Evolutionary conservation across 2,329 filamentous ascomycete species (phyloP).

Genomic region (Xylariaceae sp.): DNA sequence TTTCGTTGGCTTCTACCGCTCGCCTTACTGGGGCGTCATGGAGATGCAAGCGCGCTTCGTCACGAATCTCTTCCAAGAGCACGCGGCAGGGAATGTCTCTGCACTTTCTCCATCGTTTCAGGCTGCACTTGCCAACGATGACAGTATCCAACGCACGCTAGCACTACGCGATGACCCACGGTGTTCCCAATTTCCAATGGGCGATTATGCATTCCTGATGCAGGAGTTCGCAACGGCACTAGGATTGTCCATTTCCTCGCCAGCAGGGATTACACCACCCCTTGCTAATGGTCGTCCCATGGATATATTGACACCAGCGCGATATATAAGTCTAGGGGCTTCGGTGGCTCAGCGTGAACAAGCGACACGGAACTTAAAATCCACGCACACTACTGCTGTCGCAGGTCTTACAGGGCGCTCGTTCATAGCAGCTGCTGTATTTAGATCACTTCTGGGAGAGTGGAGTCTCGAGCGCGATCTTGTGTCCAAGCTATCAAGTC

Average conservation of each 20-base stretch:
- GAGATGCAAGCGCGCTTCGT: constrained; percentile 83
- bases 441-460: constrained; percentile 71
- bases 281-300: constrained; percentile 51
- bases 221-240: constrained; percentile 71
- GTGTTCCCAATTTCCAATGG: constrained; percentile 79
- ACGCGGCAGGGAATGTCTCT: constrained; percentile 9
- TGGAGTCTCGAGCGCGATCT: constrained; percentile 71
- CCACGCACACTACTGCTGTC: constrained; percentile 52
- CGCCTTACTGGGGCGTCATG: constrained; percentile 86
- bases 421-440: constrained; percentile 71
- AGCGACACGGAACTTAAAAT: constrained; percentile 51
- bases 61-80: constrained; percentile 43
- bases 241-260: constrained; percentile 53
- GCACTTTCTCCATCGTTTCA: constrained; percentile 41
- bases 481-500: constrained; percentile 58
- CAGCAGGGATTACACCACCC: constrained; percentile 42
- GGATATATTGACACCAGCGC: constrained; percentile 62
- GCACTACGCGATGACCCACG: constrained; percentile 59
- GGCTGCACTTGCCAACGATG: constrained; percentile 52
- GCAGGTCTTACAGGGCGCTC: constrained; percentile 51
- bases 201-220: constrained; percentile 79
- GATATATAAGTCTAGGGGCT: constrained; percentile 54
- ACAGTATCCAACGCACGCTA: constrained; percentile 54
- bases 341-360: constrained; percentile 48
- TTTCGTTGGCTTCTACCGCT: constrained; percentile 84